These are phyloP conservation scores for Ogataea pignaliae DNA, from an alignment of 805 yeast species.

Conservation along the genomic window DNA sequence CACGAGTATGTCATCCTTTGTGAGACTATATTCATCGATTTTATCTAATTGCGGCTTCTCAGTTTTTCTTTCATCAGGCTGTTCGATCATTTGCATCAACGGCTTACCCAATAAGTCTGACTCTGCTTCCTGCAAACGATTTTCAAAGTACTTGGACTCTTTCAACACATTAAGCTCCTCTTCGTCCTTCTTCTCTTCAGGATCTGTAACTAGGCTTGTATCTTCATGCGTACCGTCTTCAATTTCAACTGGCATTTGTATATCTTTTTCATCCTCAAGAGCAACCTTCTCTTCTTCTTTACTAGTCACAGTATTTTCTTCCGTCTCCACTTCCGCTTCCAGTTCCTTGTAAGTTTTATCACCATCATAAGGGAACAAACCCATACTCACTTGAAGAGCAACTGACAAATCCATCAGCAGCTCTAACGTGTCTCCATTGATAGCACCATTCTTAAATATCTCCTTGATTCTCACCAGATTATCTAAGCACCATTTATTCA, in stretches of 20 bases:
- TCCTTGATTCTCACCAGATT: conserved; percentile 5
- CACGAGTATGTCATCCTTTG: conserved; percentile 7
- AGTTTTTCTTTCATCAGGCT: background rate
- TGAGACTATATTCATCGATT: conserved; percentile 1
- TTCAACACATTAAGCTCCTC: conserved; percentile 1
- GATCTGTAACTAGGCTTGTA: too few relatives aligned
- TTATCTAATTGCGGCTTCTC: background rate
- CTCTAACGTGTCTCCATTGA: conserved; percentile 12
- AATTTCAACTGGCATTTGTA: too few relatives aligned
- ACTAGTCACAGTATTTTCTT: conserved; percentile 1
- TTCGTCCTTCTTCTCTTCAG: background rate
- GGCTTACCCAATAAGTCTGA: conserved; percentile 3
- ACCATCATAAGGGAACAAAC: conserved; percentile 10
- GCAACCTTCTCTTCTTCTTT: background rate
- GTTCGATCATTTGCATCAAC: background rate
- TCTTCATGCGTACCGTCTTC: too few relatives aligned
- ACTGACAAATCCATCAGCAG: conserved; percentile 12
- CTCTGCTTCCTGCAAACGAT: conserved; percentile 6
- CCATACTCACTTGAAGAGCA: conserved; percentile 12
- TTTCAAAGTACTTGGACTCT: conserved; percentile 6
- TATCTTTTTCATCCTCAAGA: background rate
- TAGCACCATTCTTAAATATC: conserved; percentile 6
- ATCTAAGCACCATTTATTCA: conserved; percentile 15
- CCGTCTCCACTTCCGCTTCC: background rate
- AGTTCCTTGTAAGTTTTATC: background rate